Base-by-base conservation (phyloP, 2,329 filamentous ascomycete genomes). In the Neoscytalidium dimidiatum region DNA sequence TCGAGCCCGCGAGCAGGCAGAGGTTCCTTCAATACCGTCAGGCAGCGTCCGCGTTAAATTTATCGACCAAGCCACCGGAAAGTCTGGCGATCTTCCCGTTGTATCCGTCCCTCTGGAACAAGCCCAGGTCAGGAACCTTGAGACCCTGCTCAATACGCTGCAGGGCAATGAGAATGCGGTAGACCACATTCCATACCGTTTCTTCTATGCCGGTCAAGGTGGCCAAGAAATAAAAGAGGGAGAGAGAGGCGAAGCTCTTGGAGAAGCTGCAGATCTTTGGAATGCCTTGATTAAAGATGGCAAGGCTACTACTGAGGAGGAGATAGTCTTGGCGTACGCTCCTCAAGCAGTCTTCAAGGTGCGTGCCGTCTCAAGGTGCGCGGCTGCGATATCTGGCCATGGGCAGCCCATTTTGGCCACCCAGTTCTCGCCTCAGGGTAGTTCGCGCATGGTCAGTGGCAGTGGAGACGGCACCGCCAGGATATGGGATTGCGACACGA, bases 311-410 rank as follows among this genome's bases (percentile, higher is more conserved):
- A 64, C 62, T 5, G 62, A 64, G 44, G 43, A 57, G 23, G 62
- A 64, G 43, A 64, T 64, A 8, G 43, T 58, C 9, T 26, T 64
- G 52, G 49, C 51, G 14, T 64, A 64, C 75, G 86, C 87, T 41
- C 94, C 95, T 0, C 94, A 99, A 77, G 92, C 94, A 23, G 91
- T 98, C 0, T 98, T 97, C 82, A 89, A 90, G 72, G 95, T 98
- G 26, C 93, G 95, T 72, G 91, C 92, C 11, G 93, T 97, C 46
- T 94, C 94, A 56, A 86, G 95, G 77, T 94, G 95, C 80, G 91
- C 94, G 6, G 91, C 94, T 67, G 89, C 89, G 62, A 96, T 98
- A 69, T 89, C 90, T 3, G 95, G 95, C 13, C 95, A 99, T 78
- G 94, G 93, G 43, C 91, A 97, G 76, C 89, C 94, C 3, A 98